These are phyloP conservation scores for Raffaelea deltoideospora DNA, from an alignment of 2,329 filamentous ascomycete species.

Conservation along the genomic window DNA sequence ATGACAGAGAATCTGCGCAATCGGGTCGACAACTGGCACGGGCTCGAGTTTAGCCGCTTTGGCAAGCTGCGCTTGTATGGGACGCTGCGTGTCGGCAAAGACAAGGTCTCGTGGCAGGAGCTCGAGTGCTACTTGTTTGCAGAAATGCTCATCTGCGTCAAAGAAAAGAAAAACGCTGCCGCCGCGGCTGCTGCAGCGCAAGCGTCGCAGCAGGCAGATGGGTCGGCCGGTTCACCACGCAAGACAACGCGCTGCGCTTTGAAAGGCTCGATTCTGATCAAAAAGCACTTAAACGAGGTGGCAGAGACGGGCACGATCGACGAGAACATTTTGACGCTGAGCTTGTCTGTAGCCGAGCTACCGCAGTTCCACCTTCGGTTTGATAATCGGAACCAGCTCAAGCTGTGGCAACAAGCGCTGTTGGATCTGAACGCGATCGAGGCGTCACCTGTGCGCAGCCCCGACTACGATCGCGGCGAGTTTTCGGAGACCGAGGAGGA, in stretches of 20 bases:
- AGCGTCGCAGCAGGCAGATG: slow-evolving; percentile 22
- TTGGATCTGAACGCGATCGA: slow-evolving; percentile 68
- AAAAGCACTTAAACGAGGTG: slow-evolving; percentile 90
- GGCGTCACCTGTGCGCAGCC: slow-evolving; percentile 44
- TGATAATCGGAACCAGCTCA: slow-evolving; percentile 66
- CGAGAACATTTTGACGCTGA: slow-evolving; percentile 74
- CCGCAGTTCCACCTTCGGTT: slow-evolving; percentile 92
- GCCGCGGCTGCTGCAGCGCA: slow-evolving; percentile 14
- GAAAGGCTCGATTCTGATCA: slow-evolving; percentile 95
- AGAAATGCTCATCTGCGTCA: slow-evolving; percentile 98
- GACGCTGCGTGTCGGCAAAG: slow-evolving; percentile 85
- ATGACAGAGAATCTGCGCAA: slow-evolving; percentile 72
- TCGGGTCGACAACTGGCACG: slow-evolving; percentile 98
- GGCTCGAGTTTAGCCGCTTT: slow-evolving; percentile 83
- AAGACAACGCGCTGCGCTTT: slow-evolving; percentile 69
- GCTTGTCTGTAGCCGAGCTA: slow-evolving; percentile 78
- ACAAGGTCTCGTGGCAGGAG: slow-evolving; percentile 93
- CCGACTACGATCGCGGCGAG: slow-evolving; percentile 66
- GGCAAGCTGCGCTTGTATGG: slow-evolving; percentile 84
- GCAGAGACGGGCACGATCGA: slow-evolving; percentile 54
- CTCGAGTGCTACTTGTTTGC: slow-evolving; percentile 92
- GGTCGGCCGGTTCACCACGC: slow-evolving; percentile 23
- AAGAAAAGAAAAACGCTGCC: slow-evolving; percentile 66
- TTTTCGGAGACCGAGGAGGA: slow-evolving; percentile 79
- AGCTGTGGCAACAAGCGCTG: slow-evolving; percentile 79